Evolutionary conservation across 2,329 filamentous ascomycete species (phyloP).

Genomic region (Metarhizium guizhouense): DNA sequence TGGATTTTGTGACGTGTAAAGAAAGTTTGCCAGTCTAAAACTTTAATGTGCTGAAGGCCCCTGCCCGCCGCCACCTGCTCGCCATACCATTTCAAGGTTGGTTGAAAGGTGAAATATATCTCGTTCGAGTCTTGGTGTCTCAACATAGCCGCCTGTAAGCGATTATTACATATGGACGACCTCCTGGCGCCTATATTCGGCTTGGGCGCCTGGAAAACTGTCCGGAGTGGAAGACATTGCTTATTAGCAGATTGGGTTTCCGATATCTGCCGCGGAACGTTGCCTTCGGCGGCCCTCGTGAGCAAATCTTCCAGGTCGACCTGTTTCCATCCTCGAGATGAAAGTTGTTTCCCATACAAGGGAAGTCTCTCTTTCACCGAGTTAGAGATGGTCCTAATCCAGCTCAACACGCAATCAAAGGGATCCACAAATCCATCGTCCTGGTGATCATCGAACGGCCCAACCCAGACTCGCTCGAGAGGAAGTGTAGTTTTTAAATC

Average conservation of each 20-base stretch:
- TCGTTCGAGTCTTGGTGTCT: not conserved
- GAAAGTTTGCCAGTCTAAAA: constrained; percentile 34
- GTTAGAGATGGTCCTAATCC: constrained; percentile 22
- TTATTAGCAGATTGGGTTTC: not conserved
- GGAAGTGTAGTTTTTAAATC: constrained; percentile 19
- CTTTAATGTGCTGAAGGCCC: constrained; percentile 38
- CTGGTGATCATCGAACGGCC: constrained; percentile 19
- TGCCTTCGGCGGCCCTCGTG: not conserved
- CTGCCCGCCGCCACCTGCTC: constrained; percentile 37
- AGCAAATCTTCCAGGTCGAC: constrained; percentile 13
- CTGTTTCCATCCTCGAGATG: constrained; percentile 27
- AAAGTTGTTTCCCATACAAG: constrained; percentile 17
- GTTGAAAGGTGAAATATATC: constrained; percentile 29
- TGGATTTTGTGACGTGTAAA: constrained; percentile 22
- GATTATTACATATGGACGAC: constrained; percentile 29
- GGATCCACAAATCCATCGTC: constrained; percentile 16
- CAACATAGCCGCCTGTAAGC: constrained; percentile 18
- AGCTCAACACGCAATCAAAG: constrained; percentile 33
- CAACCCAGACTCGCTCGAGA: constrained; percentile 37
- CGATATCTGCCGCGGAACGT: not conserved
- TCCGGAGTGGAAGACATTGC: constrained; percentile 14
- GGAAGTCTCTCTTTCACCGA: constrained; percentile 29
- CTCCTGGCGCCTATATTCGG: not conserved
- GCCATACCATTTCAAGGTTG: constrained; percentile 44
- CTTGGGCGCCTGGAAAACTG: constrained; percentile 38